A percentile compares a stretch with the other conserved stretches of the same genome.
phyloP scores from a whole-genome alignment of 306 rosid species.

The Casuarina equisetifolia region DNA sequence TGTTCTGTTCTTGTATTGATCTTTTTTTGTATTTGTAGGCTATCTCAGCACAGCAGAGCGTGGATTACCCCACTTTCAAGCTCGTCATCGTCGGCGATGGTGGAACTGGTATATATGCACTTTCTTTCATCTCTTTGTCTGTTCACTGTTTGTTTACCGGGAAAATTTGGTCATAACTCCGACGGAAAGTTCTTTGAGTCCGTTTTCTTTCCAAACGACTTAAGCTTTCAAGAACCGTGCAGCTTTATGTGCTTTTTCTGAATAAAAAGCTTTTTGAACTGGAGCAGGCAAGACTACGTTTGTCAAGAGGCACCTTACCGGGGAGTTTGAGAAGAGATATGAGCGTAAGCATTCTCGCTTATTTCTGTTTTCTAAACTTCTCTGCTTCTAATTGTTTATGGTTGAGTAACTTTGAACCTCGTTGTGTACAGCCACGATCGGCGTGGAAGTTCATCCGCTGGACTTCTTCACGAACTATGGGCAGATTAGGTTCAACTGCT shows the following conservation, averaged over 20 bases:
- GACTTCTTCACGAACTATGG: constrained; percentile 34
- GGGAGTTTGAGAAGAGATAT: constrained; percentile 40
- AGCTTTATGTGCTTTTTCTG: background rate
- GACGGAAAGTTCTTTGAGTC: background rate
- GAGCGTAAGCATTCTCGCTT: constrained; percentile 22
- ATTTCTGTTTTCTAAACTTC: background rate
- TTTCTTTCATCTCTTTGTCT: background rate
- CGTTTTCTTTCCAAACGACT: too few relatives aligned
- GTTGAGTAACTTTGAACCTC: background rate
- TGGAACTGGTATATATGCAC: constrained; percentile 31
- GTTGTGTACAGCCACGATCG: constrained; percentile 20
- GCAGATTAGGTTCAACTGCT: constrained; percentile 36
- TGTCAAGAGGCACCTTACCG: constrained; percentile 37
- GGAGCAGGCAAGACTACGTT: constrained; percentile 33
- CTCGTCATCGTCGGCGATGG: constrained; percentile 44
- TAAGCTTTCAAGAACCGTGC: too few relatives aligned
- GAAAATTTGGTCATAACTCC: background rate
- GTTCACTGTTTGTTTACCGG: background rate
- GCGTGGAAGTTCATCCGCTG: constrained; percentile 37
- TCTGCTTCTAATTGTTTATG: background rate
- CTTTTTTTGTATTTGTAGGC: constrained; percentile 16
- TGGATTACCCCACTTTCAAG: constrained; percentile 37
- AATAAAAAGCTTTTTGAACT: background rate
- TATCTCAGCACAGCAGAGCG: constrained; percentile 27
- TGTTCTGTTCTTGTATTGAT: background rate